Conservation (phyloP, 2,329 filamentous ascomycete species). For the Fusarium tricinctum region DNA sequence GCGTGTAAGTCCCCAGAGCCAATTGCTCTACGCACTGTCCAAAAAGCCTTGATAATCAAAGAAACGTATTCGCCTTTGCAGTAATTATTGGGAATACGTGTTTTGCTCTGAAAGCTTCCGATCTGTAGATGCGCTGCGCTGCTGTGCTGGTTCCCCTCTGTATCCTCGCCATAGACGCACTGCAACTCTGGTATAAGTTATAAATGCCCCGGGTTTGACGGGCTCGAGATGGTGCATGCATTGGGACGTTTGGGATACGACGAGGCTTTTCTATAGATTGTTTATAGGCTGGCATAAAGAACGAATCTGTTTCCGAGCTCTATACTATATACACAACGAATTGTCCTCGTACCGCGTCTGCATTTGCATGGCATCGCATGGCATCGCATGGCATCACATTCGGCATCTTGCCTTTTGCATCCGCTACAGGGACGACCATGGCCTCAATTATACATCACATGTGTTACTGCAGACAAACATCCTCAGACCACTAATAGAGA, state of each 20-base stretch:
- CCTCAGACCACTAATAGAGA: constrained; percentile 10
- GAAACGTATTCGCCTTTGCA: constrained; percentile 11
- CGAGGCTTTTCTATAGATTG: constrained; percentile 12
- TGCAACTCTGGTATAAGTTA: constrained; percentile 12
- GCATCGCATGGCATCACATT: constrained; percentile 13
- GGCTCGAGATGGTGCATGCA: constrained; percentile 13
- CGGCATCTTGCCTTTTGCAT: constrained; percentile 19
- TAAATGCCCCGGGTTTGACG: not conserved
- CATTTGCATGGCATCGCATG: constrained; percentile 20
- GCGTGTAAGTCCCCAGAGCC: constrained; percentile 27
- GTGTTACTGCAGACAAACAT: not conserved
- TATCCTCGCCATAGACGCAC: constrained; percentile 31
- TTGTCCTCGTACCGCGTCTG: constrained; percentile 37
- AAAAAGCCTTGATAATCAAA: constrained; percentile 5
- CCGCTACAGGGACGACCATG: constrained; percentile 18
- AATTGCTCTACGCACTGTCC: constrained; percentile 31
- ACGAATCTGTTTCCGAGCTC: constrained; percentile 2
- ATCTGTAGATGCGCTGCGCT: not conserved
- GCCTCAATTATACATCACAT: constrained; percentile 25
- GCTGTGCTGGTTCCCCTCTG: constrained; percentile 35
- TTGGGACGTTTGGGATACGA: not conserved
- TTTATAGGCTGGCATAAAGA: constrained; percentile 18
- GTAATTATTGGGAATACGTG: constrained; percentile 36
- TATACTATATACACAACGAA: constrained; percentile 5
- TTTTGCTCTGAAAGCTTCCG: constrained; percentile 19